Base-by-base conservation (phyloP, 148 eudicot species). In the Dysphania ambrosioides region DNA sequence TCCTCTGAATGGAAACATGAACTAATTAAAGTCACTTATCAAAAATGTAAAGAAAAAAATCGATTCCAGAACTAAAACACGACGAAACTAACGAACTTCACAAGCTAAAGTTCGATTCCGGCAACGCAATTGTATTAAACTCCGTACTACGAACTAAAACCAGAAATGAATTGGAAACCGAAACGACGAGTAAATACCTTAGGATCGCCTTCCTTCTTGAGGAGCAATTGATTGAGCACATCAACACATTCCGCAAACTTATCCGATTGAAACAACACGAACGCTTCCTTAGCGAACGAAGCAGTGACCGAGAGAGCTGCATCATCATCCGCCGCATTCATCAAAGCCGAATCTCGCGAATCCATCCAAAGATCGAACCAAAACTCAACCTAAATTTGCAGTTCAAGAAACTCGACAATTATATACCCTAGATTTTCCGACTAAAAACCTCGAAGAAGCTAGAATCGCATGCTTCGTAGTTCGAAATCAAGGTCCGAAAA, bases 161-260 rank as follows among this genome's bases (percentile, higher is more conserved):
- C 40, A 57, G 61, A 57, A 74, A 29, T 26, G 36, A 27, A 13
- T 13, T 41, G 32, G 21, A 8, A 8, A 32, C 7, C 16, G 16
- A 19, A 55, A 3, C 2, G 60, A 60, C 10, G 61, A 12, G 6
- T 1, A 8, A 5, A 73, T 72, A 93, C 98, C 98, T 91, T 89
- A 0, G 88, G 97, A 84, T 87, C 95, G 34, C 79, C 76, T 16
- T 77, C 82, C 77, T 89, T 93, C 72, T 82, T 84, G 68, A 79
- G 90, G 84, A 77, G 78, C 34, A 93, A 83, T 77, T 87, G 95
- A 74, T 79, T 72, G 84, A 93, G 83, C 38, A 89, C 72, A 71
- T 88, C 87, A 42, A 87, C 69, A 70, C 97, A 91, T n/a, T 93
- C 98, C 12, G 67, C 79, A 68, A 76, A 88, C 89, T 90, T 90